Percentiles rank a stretch among this genome's conserved stretches.
phyloP scores from a whole-genome alignment of 2,329 filamentous ascomycete genomes.

The Boeremia exigua region DNA sequence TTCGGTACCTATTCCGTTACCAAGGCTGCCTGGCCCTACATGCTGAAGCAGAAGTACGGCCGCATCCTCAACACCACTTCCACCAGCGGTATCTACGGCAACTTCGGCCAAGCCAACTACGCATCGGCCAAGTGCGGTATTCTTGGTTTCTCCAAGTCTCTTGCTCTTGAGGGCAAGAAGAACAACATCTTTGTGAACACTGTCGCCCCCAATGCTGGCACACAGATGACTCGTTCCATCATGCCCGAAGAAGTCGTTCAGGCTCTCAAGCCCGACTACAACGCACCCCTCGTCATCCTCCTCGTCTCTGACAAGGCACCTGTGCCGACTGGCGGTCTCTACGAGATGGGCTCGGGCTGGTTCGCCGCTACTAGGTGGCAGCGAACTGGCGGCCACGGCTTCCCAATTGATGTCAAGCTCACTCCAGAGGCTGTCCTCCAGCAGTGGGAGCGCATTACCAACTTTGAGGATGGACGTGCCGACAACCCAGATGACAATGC shows the following conservation, averaged over 20 bases:
- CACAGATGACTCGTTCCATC: slow-evolving; percentile 90
- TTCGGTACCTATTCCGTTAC: slow-evolving; percentile 95
- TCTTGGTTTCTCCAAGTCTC: slow-evolving; percentile 89
- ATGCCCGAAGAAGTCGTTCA: slow-evolving; percentile 97
- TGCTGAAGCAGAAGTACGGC: slow-evolving; percentile 98
- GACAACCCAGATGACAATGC: slow-evolving; percentile 83
- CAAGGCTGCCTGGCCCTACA: slow-evolving; percentile 96
- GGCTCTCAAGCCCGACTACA: slow-evolving; percentile 98
- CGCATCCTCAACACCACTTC: slow-evolving; percentile 96
- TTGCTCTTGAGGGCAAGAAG: slow-evolving; percentile 92
- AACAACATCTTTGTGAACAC: slow-evolving; percentile 99
- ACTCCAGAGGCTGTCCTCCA: slow-evolving; percentile 83
- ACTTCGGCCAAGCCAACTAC: slow-evolving; percentile 99
- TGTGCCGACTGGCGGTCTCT: slow-evolving; percentile 83
- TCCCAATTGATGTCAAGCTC: slow-evolving; percentile 79
- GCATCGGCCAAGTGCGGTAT: slow-evolving; percentile 76
- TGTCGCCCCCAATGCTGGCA: slow-evolving; percentile 96
- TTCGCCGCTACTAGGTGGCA: slow-evolving; percentile 93
- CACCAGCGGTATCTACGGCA: slow-evolving; percentile 97
- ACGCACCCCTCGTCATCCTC: slow-evolving; percentile 88
- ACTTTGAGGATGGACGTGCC: slow-evolving; percentile 86
- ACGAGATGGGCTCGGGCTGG: slow-evolving; percentile 96
- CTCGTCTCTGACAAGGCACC: slow-evolving; percentile 89
- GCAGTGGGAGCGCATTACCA: slow-evolving; percentile 69
- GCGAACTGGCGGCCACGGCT: slow-evolving; percentile 84